phyloP scores from a whole-genome alignment of 306 rosid genomes.

The Herpetospermum pedunculosum region DNA sequence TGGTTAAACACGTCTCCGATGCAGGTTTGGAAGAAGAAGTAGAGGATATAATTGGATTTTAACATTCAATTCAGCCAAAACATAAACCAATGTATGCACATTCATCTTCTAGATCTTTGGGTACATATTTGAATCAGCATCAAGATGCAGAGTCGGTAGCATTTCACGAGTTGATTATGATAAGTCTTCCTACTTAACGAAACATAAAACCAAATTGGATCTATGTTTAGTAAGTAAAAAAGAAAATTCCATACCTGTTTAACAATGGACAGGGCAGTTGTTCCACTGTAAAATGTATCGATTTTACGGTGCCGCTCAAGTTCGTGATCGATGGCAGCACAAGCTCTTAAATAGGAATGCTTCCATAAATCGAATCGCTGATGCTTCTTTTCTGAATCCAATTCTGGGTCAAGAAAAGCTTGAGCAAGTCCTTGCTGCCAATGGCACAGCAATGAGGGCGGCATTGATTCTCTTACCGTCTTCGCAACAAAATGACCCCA shows the following conservation, averaged over 20 bases:
- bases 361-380: slow-evolving; percentile 61
- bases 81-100: background rate
- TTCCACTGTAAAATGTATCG: slow-evolving; percentile 73
- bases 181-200: background rate
- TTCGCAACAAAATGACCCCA: slow-evolving; percentile 98
- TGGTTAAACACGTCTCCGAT: background rate
- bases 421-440: slow-evolving; percentile 83
- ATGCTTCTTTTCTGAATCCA: slow-evolving; percentile 35
- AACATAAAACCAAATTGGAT: background rate
- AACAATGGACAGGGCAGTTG: slow-evolving; percentile 79
- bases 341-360: slow-evolving; percentile 64
- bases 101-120: background rate
- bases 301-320: slow-evolving; percentile 58
- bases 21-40: background rate
- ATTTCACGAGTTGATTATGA: background rate
- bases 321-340: slow-evolving; percentile 71
- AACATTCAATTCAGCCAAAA: background rate
- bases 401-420: slow-evolving; percentile 33
- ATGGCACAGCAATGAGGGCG: slow-evolving; percentile 53
- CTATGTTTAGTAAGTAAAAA: background rate
- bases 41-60: background rate
- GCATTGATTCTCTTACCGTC: slow-evolving; percentile 70
- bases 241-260: slow-evolving; percentile 44
- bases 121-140: background rate
- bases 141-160: background rate